A percentile compares a stretch with the other conserved stretches of the same genome.
These are phyloP conservation scores for Fistulina hepatica DNA, from an alignment of 1,284 basidiomycete species.

Conservation along the genomic window DNA sequence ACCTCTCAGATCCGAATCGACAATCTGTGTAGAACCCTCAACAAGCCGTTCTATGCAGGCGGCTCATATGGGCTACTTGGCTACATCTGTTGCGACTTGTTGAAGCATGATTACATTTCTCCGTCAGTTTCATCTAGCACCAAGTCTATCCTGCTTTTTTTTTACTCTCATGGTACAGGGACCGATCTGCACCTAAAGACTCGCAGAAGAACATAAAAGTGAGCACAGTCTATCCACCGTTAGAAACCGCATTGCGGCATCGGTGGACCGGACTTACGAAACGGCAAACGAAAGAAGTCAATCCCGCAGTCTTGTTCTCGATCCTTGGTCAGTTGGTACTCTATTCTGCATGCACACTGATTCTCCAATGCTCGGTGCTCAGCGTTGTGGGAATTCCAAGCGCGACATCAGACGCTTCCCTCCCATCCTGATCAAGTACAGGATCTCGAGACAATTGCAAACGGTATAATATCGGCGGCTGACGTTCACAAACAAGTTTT, in stretches of 20 bases:
- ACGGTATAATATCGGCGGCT: constrained; percentile 46
- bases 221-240: constrained; percentile 52
- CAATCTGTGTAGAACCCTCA: constrained; percentile 55
- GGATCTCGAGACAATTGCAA: constrained; percentile 54
- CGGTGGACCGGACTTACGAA: constrained; percentile 62
- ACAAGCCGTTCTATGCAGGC: constrained; percentile 80
- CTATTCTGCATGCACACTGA: constrained; percentile 2
- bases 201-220: constrained; percentile 55
- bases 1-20: constrained; percentile 67
- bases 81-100: constrained; percentile 90
- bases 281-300: constrained; percentile 68
- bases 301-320: constrained; percentile 60
- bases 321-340: constrained; percentile 50
- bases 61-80: constrained; percentile 87
- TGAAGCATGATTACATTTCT: constrained; percentile 75
- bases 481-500: constrained; percentile 64
- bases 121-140: constrained; percentile 41
- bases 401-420: constrained; percentile 48
- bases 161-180: constrained; percentile 28
- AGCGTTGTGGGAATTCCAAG: constrained; percentile 84
- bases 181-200: constrained; percentile 52
- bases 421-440: constrained; percentile 33
- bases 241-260: constrained; percentile 55
- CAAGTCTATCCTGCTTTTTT: too few species aligned
- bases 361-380: constrained; percentile 1